Percentiles rank a stretch among this genome's conserved stretches.
phyloP scores from a whole-genome alignment of 352 stramenopile species.

The Phytophthora pinifolia region DNA sequence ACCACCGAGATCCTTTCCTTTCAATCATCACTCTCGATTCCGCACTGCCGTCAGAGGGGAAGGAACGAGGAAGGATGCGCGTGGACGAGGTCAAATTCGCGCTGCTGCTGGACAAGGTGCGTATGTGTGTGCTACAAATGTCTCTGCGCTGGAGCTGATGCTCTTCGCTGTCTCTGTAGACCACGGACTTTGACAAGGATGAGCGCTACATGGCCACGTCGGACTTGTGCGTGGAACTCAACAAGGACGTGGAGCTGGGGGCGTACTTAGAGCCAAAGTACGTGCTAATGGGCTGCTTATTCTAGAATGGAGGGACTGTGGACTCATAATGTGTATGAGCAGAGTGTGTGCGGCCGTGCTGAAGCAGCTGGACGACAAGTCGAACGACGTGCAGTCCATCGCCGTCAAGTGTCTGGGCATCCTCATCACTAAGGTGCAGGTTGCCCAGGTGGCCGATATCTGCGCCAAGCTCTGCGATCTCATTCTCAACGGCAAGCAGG shows the following conservation, averaged over 20 bases:
- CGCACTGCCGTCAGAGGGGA: constrained; percentile 7
- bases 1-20: constrained; percentile 16
- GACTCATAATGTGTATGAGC: constrained; percentile 6
- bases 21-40: constrained; percentile 5
- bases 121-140: neutral
- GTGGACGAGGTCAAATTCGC: constrained; percentile 76
- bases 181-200: constrained; percentile 95
- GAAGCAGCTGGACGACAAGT: constrained; percentile 97
- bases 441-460: constrained; percentile 96
- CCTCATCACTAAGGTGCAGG: constrained; percentile 96
- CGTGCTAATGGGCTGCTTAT: constrained; percentile 14
- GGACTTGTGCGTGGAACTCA: constrained; percentile 96
- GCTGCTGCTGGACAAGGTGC: constrained; percentile 81
- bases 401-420: constrained; percentile 93
- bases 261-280: constrained; percentile 84
- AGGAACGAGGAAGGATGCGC: constrained; percentile 46
- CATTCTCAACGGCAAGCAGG: constrained; percentile 95
- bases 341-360: constrained; percentile 96
- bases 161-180: constrained; percentile 34
- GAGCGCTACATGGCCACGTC: constrained; percentile 99
- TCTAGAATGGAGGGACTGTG: neutral
- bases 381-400: constrained; percentile 98
- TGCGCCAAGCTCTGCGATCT: constrained; percentile 96
- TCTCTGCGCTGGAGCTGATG: constrained; percentile 2
- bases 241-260: constrained; percentile 91